Conservation (phyloP, 805 yeast species). For the Teunomyces stri region DNA sequence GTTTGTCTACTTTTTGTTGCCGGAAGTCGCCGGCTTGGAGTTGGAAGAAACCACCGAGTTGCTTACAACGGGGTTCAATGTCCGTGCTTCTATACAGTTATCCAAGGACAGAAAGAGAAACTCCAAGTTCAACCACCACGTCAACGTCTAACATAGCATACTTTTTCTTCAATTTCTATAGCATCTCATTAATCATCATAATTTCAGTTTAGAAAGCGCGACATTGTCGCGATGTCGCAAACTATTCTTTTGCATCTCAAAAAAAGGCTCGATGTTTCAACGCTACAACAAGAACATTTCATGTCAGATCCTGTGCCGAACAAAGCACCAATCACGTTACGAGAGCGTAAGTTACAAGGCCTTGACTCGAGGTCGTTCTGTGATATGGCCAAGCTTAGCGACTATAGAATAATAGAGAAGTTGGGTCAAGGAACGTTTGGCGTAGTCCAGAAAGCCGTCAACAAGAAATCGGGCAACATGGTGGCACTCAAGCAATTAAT, state of each 20-base stretch:
- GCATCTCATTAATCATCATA: background rate
- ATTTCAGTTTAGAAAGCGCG: background rate
- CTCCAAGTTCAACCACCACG: slow-evolving; percentile 3
- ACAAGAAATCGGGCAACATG: slow-evolving; percentile 48
- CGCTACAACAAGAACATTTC: background rate
- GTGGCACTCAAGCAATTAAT: slow-evolving; percentile 89
- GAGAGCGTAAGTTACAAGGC: background rate
- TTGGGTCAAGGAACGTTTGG: slow-evolving; percentile 51
- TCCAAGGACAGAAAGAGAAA: slow-evolving; percentile 33
- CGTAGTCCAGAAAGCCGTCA: slow-evolving; percentile 78
- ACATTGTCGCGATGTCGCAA: background rate
- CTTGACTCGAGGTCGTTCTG: slow-evolving; percentile 15
- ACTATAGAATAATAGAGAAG: slow-evolving; percentile 34
- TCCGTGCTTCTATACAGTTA: slow-evolving; percentile 48
- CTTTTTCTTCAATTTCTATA: background rate
- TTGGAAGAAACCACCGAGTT: slow-evolving; percentile 87
- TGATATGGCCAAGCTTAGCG: slow-evolving; percentile 31
- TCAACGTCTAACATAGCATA: background rate
- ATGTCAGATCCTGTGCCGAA: background rate
- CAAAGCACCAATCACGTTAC: background rate
- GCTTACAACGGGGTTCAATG: slow-evolving; percentile 81
- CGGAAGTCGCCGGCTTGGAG: slow-evolving; percentile 87
- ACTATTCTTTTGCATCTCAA: too few relatives aligned
- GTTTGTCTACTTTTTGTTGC: slow-evolving; percentile 80
- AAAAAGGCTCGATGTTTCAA: too few relatives aligned